Evolutionary conservation across 306 rosid genomes (phyloP), one percentile per base, ranked within the genome.

Genomic region (Lathyrus oleraceus): DNA sequence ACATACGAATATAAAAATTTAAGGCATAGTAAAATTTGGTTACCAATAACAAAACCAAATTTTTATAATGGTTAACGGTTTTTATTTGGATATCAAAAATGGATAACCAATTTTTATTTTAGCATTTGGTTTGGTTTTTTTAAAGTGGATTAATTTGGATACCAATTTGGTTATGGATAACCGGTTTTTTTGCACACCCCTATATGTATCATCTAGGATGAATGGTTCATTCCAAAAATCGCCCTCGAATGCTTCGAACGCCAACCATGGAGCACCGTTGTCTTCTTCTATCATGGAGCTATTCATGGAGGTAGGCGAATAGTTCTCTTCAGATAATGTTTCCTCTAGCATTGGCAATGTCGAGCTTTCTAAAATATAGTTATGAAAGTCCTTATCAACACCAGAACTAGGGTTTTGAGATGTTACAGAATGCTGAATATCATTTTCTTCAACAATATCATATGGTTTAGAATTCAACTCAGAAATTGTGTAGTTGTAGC

Each of bases 171-270:
- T n/a, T n/a, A n/a, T n/a, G n/a, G n/a, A n/a, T n/a, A n/a, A n/a
- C n/a, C n/a, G n/a, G n/a, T n/a, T n/a, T n/a, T n/a, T n/a, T n/a
- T n/a, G n/a, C n/a, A n/a, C n/a, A n/a, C n/a, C n/a, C n/a, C n/a
- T n/a, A n/a, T 10, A 40, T 6, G 64, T 20, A 17, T 64, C 44
- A 4, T 85, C 91, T 27, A 38, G 12, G 4, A 81, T 7, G 59
- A 81, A 87, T 28, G 87, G 90, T 47, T 86, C 76, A 0, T 79
- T 81, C 97, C 90, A 88, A 65, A 91, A 84, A 67, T 85, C 79
- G 8, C 60, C 67, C 1, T 57, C 13, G 15, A 78, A 70, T 66
- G 67, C 62, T 75, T 59, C 69, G 8, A 54, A 48, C 43, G 68
- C 20, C 57, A 32, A 74, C 19, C 61, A 36, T 28, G 65, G 58